phyloP scores from a whole-genome alignment of 2,329 filamentous ascomycete genomes.

The Trichophyton verrucosum region DNA sequence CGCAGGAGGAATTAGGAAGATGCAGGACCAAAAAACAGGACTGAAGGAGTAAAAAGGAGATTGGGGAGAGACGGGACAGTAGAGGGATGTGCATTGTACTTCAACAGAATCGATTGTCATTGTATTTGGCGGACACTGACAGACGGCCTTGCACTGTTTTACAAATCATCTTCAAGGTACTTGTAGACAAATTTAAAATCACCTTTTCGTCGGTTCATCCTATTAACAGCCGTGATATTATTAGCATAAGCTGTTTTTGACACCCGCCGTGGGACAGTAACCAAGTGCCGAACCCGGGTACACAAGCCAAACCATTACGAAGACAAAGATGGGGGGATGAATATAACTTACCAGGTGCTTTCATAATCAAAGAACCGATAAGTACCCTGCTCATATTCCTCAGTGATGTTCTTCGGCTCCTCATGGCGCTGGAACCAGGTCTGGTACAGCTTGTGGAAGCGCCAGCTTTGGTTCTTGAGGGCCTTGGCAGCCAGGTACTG shows the following conservation, averaged over 20 bases:
- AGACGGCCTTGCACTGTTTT: conserved; percentile 14
- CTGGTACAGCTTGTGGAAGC: conserved; percentile 98
- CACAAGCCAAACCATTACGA: not conserved
- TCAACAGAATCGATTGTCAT: not conserved
- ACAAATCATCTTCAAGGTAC: conserved; percentile 89
- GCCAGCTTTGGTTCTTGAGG: conserved; percentile 96
- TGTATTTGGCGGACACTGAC: not conserved
- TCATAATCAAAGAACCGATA: conserved; percentile 99
- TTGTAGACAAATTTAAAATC: conserved; percentile 99
- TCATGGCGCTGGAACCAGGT: conserved; percentile 99
- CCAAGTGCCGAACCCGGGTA: not conserved
- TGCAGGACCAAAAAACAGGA: not conserved
- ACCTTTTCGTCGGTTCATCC: conserved; percentile 97
- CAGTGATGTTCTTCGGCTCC: conserved; percentile 95
- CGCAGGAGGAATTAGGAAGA: no score
- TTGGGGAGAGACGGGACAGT: not conserved
- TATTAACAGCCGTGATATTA: conserved; percentile 26
- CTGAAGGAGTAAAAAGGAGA: not conserved
- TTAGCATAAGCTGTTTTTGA: not conserved
- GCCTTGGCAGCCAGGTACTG: conserved; percentile 92
- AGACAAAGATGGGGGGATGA: not conserved
- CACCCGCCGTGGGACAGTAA: not conserved
- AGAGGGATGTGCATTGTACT: not conserved
- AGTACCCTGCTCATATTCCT: conserved; percentile 96
- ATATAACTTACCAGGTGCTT: conserved; percentile 76